phyloP scores from a whole-genome alignment of 1,284 basidiomycete genomes.

The Sanghuangporus baumii region DNA sequence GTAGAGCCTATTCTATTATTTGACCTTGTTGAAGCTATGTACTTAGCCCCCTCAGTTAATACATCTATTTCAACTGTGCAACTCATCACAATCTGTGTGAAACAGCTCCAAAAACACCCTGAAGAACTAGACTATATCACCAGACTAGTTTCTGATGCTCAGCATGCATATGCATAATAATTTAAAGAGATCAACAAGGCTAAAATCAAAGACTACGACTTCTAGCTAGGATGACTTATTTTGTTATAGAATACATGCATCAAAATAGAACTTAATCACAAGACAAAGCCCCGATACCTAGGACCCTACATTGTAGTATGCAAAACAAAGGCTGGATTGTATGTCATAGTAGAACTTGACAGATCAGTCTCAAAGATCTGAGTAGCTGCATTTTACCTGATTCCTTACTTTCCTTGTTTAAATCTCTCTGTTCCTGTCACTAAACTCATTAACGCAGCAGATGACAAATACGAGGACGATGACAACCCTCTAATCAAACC shows the following conservation, averaged over 20 bases:
- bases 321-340: conserved; percentile 25
- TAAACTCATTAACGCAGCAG: background rate
- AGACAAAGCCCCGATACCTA: conserved; percentile 26
- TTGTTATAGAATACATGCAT: conserved; percentile 26
- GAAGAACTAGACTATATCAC: background rate
- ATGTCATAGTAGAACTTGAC: conserved; percentile 18
- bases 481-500: no score
- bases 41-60: background rate
- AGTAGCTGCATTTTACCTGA: background rate
- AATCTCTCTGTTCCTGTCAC: background rate
- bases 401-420: background rate
- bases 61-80: background rate
- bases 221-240: conserved; percentile 22
- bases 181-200: background rate
- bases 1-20: conserved; percentile 22
- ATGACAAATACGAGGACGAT: no score
- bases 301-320: conserved; percentile 29
- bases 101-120: background rate
- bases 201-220: background rate
- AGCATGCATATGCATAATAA: background rate
- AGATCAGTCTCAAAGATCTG: background rate
- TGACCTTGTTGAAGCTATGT: conserved; percentile 21
- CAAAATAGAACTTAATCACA: conserved; percentile 23
- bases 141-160: background rate
- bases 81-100: background rate